These are phyloP conservation scores for Claviceps pusilla DNA, from an alignment of 2,329 filamentous ascomycete genomes.

Conservation along the genomic window DNA sequence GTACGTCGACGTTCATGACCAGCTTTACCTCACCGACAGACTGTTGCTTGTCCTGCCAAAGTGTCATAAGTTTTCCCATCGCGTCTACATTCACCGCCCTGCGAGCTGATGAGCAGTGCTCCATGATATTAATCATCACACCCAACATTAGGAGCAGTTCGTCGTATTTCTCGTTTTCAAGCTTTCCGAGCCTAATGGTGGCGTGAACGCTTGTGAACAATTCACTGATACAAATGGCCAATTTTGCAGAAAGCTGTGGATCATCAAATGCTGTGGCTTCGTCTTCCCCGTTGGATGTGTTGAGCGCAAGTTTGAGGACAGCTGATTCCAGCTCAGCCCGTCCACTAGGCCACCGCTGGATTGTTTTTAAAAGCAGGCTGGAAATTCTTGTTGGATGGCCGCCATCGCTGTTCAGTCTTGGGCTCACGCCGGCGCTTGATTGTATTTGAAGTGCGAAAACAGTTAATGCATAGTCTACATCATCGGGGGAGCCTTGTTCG, in stretches of 20 bases:
- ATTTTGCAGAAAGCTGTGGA: constrained; percentile 34
- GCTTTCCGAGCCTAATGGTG: constrained; percentile 32
- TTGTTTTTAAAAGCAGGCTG: constrained; percentile 15
- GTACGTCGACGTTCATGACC: not conserved
- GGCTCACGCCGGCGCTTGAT: constrained; percentile 14
- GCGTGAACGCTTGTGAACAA: constrained; percentile 34
- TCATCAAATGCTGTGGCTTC: constrained; percentile 56
- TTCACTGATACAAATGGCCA: constrained; percentile 35
- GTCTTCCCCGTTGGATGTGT: constrained; percentile 69
- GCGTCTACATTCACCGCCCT: constrained; percentile 22
- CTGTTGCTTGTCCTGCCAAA: constrained; percentile 55
- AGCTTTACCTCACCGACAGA: constrained; percentile 51
- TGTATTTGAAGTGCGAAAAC: constrained; percentile 24
- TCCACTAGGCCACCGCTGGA: constrained; percentile 17
- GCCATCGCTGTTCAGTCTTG: constrained; percentile 10
- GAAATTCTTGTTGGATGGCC: constrained; percentile 16
- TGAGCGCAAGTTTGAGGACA: constrained; percentile 51
- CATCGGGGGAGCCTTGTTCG: constrained; percentile 6
- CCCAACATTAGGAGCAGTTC: constrained; percentile 64
- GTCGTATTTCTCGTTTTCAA: constrained; percentile 42
- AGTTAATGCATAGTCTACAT: constrained; percentile 29
- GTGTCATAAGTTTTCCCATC: constrained; percentile 43
- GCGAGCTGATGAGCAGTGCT: constrained; percentile 54
- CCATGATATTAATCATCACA: constrained; percentile 74
- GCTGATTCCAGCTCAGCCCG: constrained; percentile 14